A percentile compares a stretch with the other conserved stretches of the same genome.
Evolutionary conservation across 2,329 filamentous ascomycete genomes (phyloP).

Genomic region (Penicillium sp.): DNA sequence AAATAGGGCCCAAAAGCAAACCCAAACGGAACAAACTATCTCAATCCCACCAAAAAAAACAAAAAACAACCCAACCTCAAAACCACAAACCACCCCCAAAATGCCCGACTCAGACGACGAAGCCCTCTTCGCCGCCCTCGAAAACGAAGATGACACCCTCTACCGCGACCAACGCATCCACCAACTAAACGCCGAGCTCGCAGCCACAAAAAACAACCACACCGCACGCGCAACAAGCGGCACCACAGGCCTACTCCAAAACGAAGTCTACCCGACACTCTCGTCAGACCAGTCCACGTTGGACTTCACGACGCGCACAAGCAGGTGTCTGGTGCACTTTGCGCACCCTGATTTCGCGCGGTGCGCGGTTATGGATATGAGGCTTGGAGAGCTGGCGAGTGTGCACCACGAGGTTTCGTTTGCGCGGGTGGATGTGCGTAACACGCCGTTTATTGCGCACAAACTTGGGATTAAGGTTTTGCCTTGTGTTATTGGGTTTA

Average conservation of each 20-base stretch:
- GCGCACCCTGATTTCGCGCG: constrained; percentile 64
- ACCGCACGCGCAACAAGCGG: constrained; percentile 36
- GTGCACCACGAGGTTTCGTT: constrained; percentile 46
- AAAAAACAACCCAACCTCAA: not conserved
- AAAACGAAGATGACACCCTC: constrained; percentile 52
- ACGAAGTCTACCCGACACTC: constrained; percentile 40
- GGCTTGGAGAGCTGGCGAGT: constrained; percentile 50
- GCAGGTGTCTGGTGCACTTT: constrained; percentile 62
- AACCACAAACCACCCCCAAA: constrained; percentile 19
- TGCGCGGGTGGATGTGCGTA: constrained; percentile 47
- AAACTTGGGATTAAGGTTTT: constrained; percentile 49
- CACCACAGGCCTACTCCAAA: constrained; percentile 23
- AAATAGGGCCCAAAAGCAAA: not conserved
- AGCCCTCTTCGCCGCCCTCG: constrained; percentile 59
- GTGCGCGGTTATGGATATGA: constrained; percentile 62
- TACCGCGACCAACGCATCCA: constrained; percentile 60
- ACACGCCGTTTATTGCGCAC: constrained; percentile 50
- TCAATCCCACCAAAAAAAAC: not conserved
- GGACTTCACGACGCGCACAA: constrained; percentile 59
- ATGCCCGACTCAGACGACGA: constrained; percentile 57
- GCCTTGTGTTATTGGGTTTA: constrained; percentile 52
- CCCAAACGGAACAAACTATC: not conserved
- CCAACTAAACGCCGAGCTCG: constrained; percentile 59
- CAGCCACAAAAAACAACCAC: constrained; percentile 47
- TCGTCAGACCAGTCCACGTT: constrained; percentile 58